Evolutionary conservation across 352 stramenopile genomes (phyloP).

Genomic region (Phytophthora pisi): DNA sequence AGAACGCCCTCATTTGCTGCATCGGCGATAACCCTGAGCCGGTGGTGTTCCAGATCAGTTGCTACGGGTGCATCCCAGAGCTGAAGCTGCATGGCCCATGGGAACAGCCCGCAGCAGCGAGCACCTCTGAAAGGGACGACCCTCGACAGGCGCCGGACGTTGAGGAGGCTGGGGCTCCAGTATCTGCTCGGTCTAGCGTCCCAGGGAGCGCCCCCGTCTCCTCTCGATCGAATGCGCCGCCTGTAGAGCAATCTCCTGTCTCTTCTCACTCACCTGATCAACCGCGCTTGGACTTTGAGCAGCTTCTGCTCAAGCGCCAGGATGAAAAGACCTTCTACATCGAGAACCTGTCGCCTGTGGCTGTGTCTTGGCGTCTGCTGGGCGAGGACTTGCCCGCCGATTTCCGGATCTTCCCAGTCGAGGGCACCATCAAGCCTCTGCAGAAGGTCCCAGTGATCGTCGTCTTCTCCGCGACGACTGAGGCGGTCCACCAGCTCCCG

Average conservation of each 20-base stretch:
- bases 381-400: conserved; percentile 44
- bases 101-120: conserved; percentile 69
- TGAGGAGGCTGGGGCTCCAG: conserved; percentile 14
- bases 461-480: conserved; percentile 68
- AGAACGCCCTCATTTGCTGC: conserved; percentile 89
- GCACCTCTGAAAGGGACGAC: conserved; percentile 49
- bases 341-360: conserved; percentile 81
- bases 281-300: conserved; percentile 90
- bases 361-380: conserved; percentile 73
- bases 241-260: conserved; percentile 1
- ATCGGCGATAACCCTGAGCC: conserved; percentile 92
- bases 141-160: conserved; percentile 3
- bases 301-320: conserved; percentile 87
- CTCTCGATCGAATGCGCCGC: conserved; percentile 25
- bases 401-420: conserved; percentile 75
- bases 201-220: conserved; percentile 20
- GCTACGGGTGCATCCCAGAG: conserved; percentile 81
- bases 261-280: conserved; percentile 7
- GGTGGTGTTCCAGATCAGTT: conserved; percentile 86
- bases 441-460: conserved; percentile 69
- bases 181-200: conserved; percentile 27
- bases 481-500: conserved; percentile 66
- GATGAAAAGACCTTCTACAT: conserved; percentile 91
- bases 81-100: conserved; percentile 87
- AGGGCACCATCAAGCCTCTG: conserved; percentile 78